Base-by-base conservation (phyloP, 345 rosid genomes). In the Brassica nigra region DNA sequence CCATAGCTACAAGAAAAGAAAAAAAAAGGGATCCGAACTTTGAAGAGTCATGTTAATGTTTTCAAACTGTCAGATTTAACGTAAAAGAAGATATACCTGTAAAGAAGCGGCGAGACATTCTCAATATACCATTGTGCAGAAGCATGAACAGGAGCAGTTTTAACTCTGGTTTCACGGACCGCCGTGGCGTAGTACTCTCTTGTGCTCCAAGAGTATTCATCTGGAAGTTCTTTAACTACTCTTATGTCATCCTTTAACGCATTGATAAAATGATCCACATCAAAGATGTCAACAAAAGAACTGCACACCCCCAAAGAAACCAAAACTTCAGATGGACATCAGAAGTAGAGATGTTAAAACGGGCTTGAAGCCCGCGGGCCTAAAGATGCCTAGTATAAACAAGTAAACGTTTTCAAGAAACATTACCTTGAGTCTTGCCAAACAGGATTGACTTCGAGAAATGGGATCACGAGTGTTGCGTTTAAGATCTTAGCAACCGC, bases 381-480 rank as follows among this genome's bases (percentile, higher is more conserved):
- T 33, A 33, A 33, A 33, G 6, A 6, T 6, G 36, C 36, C 36
- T 33, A 33, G 36, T 18, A 18, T 18, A 18, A 33, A 4, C 36
- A 33, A 33, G 36, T 33, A 37, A 42, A 42, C 52, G 4, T 36
- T 36, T 36, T 3, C 33, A 18, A 36, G 44, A 7, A 37, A 16
- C 27, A 58, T 55, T 86, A 94, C 99, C 97, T 95, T 10, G 99
- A 83, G 83, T 95, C 98, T 88, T 88, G 90, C 98, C 99, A 95
- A 70, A 95, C 96, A 61, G 98, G 90, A 85, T 95, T 92, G 44
- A 92, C 89, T 87, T 92, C 97, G 62, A 95, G 91, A 74, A 86
- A 73, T 0, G 99, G 99, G 66, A 93, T 88, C 29, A 93, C 94
- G 54, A 95, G 95, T 0, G 98, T 91, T n/a, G 99, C 98, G 83